A percentile compares a stretch with the other conserved stretches of the same genome.
phyloP scores from a whole-genome alignment of 192 early-diverging fungal genomes.

The Umbelopsis ramanniana region DNA sequence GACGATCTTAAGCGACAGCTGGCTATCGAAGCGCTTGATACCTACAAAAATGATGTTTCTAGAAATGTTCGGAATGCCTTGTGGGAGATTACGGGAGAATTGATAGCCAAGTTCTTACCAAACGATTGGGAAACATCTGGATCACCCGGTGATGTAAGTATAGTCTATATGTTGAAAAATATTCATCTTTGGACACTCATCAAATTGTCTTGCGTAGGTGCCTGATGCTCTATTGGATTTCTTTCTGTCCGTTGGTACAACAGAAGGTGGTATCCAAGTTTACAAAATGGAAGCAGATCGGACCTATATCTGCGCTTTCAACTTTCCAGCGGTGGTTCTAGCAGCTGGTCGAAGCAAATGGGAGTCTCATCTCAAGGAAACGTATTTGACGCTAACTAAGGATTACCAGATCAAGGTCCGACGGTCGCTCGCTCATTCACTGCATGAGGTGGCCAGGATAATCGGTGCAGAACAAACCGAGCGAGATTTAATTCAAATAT shows the following conservation, averaged over 20 bases:
- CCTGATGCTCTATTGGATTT: constrained; percentile 54
- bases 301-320: constrained; percentile 57
- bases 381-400: constrained; percentile 43
- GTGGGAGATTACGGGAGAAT: constrained; percentile 56
- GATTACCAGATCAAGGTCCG: constrained; percentile 57
- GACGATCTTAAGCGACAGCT: constrained; percentile 46
- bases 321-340: constrained; percentile 62
- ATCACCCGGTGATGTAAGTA: constrained; percentile 33
- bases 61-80: constrained; percentile 55
- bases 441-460: constrained; percentile 58
- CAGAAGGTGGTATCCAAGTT: constrained; percentile 32
- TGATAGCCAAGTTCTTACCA: constrained; percentile 58
- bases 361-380: constrained; percentile 53
- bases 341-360: constrained; percentile 58
- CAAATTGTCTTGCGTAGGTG: constrained; percentile 34
- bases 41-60: constrained; percentile 54
- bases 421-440: constrained; percentile 55
- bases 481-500: constrained; percentile 52
- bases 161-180: too few relatives aligned
- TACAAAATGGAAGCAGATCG: constrained; percentile 54
- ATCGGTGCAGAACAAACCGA: constrained; percentile 57
- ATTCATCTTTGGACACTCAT: too few relatives aligned
- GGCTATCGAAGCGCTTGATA: constrained; percentile 45
- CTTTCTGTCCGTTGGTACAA: constrained; percentile 43
- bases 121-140: constrained; percentile 37